phyloP scores from a whole-genome alignment of 2,329 filamentous ascomycete species.

The Stemphylium lycopersici region DNA sequence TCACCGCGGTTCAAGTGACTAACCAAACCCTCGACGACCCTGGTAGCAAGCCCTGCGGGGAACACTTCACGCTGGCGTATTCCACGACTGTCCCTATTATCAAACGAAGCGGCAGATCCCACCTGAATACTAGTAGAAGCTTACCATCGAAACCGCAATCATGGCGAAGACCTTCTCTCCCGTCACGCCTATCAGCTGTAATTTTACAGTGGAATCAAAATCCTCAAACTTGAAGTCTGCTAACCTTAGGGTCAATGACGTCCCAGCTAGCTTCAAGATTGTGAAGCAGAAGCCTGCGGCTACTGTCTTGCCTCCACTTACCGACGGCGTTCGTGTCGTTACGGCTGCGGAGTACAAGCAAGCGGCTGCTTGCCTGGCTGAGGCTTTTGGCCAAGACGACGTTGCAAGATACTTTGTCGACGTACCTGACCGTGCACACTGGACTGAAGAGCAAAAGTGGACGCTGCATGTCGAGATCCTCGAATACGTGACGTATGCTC shows the following conservation, averaged over 20 bases:
- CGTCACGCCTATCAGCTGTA: slow-evolving; percentile 36
- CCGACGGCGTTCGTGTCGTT: slow-evolving; percentile 66
- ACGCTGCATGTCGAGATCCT: slow-evolving; percentile 77
- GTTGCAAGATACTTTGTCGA: slow-evolving; percentile 77
- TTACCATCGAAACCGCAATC: slow-evolving; percentile 50
- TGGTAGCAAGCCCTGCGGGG: slow-evolving; percentile 24
- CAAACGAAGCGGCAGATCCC: slow-evolving; percentile 56
- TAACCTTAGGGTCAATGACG: slow-evolving; percentile 39
- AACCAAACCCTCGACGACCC: slow-evolving; percentile 27
- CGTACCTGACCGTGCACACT: slow-evolving; percentile 68
- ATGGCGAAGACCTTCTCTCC: slow-evolving; percentile 52
- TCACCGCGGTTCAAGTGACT: slow-evolving; percentile 44
- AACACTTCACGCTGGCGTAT: slow-evolving; percentile 51
- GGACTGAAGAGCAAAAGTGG: slow-evolving; percentile 73
- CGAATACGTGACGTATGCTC: slow-evolving; percentile 77
- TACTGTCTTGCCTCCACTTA: slow-evolving; percentile 29
- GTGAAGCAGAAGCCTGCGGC: slow-evolving; percentile 33
- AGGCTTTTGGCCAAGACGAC: slow-evolving; percentile 78
- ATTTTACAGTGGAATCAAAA: slow-evolving; percentile 43
- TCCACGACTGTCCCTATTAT: slow-evolving; percentile 46
- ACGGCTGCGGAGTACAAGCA: slow-evolving; percentile 71
- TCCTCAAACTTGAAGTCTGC: slow-evolving; percentile 46
- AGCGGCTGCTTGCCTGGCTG: slow-evolving; percentile 73
- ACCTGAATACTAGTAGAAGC: slow-evolving; percentile 54
- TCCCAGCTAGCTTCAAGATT: slow-evolving; percentile 38